Base-by-base conservation (phyloP, 139 green algal genomes). In the Tetradesmus obliquus region DNA sequence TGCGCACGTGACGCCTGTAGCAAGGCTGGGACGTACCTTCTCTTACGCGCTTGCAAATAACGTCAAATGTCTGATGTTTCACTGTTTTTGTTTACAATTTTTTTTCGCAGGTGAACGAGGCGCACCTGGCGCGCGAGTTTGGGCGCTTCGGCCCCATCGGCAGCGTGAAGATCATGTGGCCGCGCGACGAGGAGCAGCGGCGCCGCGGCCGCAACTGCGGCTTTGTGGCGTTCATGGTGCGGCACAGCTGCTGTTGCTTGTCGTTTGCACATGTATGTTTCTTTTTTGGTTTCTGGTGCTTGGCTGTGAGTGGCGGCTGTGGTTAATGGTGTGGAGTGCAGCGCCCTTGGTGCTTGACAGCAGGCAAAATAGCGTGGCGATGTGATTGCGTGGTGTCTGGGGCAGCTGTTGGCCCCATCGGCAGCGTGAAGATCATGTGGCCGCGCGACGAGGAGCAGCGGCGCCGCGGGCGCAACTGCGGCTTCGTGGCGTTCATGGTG, bases 81-180 rank as follows among this genome's bases (percentile, higher is more conserved):
- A 9, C 8, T 66, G 7, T 7, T 13, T 66, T 66, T 9, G 57
- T 9, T 66, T 66, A 13, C 57, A 66, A 2, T 10, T 72, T 1
- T 45, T 20, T 55, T 6, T 82, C 32, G 13, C 86, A 90, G 86
- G 86, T 91, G 20, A 93, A 86, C 53, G 83, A 93, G 81, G 89
- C 89, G 22, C 60, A 88, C 69, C 89, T 99, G 66, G 94, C 97
- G 89, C 93, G 94, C 13, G 98, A 99, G 92, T 99, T 99, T 96
- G 97, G 96, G 2, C 94, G 96, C 60, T 99, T 99, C 95, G 98
- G 98, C 0, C 92, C 96, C 53, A 97, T 99, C 9, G 97, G 94
- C 71, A 98, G 95, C 84, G 97, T 99, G 51, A 99, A 99, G 94
- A 96, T 99, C 74, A 99, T 99, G 98, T 99, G 98, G 98, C 98